Conservation (phyloP, 2,329 filamentous ascomycete genomes). For the Alternaria alternata region DNA sequence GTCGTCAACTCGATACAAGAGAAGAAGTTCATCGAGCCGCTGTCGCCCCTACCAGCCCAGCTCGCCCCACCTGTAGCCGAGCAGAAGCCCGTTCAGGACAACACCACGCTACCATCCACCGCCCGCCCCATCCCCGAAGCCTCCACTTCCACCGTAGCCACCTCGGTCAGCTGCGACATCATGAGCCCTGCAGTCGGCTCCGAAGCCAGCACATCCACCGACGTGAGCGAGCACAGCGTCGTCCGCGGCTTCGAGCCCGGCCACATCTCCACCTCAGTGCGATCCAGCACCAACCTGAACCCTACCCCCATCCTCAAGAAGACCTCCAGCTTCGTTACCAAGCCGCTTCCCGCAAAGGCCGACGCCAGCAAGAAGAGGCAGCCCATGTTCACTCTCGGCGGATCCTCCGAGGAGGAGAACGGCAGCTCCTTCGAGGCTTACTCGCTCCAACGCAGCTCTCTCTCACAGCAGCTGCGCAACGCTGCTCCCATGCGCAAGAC, state of each 20-base stretch:
- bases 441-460: slow-evolving; percentile 62
- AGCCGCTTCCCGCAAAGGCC: slow-evolving; percentile 39
- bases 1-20: slow-evolving; percentile 93
- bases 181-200: slow-evolving; percentile 58
- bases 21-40: slow-evolving; percentile 72
- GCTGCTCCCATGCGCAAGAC: slow-evolving; percentile 70
- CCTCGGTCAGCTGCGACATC: slow-evolving; percentile 52
- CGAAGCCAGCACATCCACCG: slow-evolving; percentile 70
- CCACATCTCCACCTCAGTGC: slow-evolving; percentile 72
- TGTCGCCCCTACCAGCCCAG: slow-evolving; percentile 57
- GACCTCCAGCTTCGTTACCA: slow-evolving; percentile 43
- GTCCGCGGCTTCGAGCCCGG: slow-evolving; percentile 88
- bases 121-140: slow-evolving; percentile 63
- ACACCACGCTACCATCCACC: slow-evolving; percentile 52
- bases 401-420: slow-evolving; percentile 84
- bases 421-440: slow-evolving; percentile 74
- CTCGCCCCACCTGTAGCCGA: slow-evolving; percentile 37
- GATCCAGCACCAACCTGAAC: slow-evolving; percentile 66
- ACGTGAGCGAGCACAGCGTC: slow-evolving; percentile 71
- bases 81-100: slow-evolving; percentile 18
- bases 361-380: slow-evolving; percentile 69
- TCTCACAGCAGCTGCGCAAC: slow-evolving; percentile 63
- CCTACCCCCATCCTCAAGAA: slow-evolving; percentile 69
- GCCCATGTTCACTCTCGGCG: slow-evolving; percentile 77
- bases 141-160: slow-evolving; percentile 64